Evolutionary conservation across 176 grass and related monocot genomes (phyloP).

Genomic region (Musa beccarii): DNA sequence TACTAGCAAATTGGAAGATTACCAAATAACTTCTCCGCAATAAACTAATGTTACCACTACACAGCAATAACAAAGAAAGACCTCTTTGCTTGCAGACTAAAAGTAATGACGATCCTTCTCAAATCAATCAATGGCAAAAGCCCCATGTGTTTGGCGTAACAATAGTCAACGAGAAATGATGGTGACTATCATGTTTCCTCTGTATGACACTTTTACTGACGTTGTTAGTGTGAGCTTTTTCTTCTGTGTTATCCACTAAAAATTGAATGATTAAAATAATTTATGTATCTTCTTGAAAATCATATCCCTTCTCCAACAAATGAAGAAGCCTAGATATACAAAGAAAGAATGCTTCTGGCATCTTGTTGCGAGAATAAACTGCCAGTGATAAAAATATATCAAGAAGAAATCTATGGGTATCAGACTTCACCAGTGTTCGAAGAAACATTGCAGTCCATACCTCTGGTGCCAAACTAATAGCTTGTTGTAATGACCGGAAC

Average conservation of each 20-base stretch:
- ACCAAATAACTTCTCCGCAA: no score
- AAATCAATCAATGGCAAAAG: no score
- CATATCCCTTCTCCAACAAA: slow-evolving; percentile 47
- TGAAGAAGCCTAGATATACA: slow-evolving; percentile 74
- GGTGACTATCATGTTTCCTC: no score
- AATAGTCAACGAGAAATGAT: no score
- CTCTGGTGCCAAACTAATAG: slow-evolving; percentile 59
- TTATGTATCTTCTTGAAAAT: slow-evolving; percentile 20
- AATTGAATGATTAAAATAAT: background rate
- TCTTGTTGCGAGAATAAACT: slow-evolving; percentile 49
- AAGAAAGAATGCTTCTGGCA: slow-evolving; percentile 74
- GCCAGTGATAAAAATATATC: slow-evolving; percentile 46
- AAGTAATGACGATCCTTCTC: no score
- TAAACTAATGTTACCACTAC: no score
- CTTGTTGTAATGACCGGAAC: slow-evolving; percentile 49
- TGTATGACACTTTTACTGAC: background rate
- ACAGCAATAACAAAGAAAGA: no score
- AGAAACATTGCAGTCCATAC: slow-evolving; percentile 76
- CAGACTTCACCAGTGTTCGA: slow-evolving; percentile 41
- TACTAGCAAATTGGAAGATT: no score
- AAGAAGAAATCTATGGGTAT: slow-evolving; percentile 60
- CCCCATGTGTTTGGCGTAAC: no score
- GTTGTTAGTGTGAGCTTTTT: background rate
- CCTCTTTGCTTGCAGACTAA: no score
- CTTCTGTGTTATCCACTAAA: background rate